Percentiles rank a stretch among this genome's conserved stretches.
Conservation (phyloP, 2,329 filamentous ascomycete genomes). For the Curvularia sp. region DNA sequence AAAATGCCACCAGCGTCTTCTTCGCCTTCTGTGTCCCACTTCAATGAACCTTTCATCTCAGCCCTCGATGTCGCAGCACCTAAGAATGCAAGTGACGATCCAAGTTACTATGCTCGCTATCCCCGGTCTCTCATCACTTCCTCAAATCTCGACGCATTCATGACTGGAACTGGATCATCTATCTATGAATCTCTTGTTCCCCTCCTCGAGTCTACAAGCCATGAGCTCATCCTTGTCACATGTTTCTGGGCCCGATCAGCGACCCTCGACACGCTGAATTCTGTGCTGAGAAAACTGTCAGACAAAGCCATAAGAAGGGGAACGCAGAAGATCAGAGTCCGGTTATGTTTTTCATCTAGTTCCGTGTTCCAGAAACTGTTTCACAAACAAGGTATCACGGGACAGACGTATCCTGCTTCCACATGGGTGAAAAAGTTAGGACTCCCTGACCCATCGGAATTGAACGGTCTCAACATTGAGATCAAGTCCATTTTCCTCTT, state of each 20-base stretch:
- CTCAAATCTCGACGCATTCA: constrained; percentile 47
- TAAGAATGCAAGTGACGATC: constrained; percentile 40
- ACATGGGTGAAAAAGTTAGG: constrained; percentile 69
- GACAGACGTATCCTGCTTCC: constrained; percentile 66
- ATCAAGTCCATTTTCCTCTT: constrained; percentile 81
- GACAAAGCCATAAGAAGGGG: constrained; percentile 47
- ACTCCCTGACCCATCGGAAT: constrained; percentile 63
- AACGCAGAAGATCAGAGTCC: constrained; percentile 62
- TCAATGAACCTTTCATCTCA: constrained; percentile 40
- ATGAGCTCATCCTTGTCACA: constrained; percentile 77
- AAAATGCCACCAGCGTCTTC: constrained; percentile 16
- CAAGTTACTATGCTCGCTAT: constrained; percentile 51
- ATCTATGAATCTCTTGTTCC: constrained; percentile 62
- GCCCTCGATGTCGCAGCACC: constrained; percentile 33
- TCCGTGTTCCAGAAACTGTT: constrained; percentile 77
- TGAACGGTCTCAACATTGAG: constrained; percentile 68
- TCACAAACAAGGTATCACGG: constrained; percentile 69
- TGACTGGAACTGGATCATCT: constrained; percentile 54
- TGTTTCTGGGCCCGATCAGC: constrained; percentile 80
- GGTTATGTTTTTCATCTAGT: constrained; percentile 77
- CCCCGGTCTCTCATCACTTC: constrained; percentile 46
- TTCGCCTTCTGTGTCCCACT: constrained; percentile 14
- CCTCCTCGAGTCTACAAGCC: constrained; percentile 64
- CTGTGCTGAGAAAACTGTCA: constrained; percentile 67
- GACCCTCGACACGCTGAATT: constrained; percentile 64